Evolutionary conservation across 179 eudicot species (phyloP).

Genomic region (Beta corolliflora): DNA sequence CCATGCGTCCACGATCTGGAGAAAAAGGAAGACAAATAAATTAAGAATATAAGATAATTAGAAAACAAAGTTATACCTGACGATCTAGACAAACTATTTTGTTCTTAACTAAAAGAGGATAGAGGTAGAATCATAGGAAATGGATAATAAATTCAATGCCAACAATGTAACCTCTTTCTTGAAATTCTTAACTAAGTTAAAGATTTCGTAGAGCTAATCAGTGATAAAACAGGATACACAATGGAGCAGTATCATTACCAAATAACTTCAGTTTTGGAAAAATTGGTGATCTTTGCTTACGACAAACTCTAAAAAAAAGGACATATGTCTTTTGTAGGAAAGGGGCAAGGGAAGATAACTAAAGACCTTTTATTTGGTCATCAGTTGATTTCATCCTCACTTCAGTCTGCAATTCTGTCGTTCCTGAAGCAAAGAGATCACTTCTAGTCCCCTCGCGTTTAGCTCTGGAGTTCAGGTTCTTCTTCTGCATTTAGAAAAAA

Average conservation of each 20-base stretch:
- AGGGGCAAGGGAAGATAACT: background rate
- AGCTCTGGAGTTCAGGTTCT: slow-evolving; percentile 33
- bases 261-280: background rate
- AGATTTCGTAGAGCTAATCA: background rate
- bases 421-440: slow-evolving; percentile 28
- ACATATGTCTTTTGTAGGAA: background rate
- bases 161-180: background rate
- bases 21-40: slow-evolving; percentile 1
- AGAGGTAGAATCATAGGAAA: background rate
- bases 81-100: background rate
- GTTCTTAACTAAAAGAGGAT: background rate
- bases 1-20: slow-evolving; percentile 34
- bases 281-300: background rate
- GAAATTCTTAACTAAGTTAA: background rate
- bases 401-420: slow-evolving; percentile 31
- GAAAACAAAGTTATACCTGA: background rate
- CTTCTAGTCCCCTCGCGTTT: slow-evolving; percentile 33
- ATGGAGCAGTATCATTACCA: background rate
- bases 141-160: background rate
- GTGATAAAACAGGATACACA: background rate
- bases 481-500: slow-evolving; percentile 38
- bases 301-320: background rate
- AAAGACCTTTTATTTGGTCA: slow-evolving; percentile 34
- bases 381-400: slow-evolving; percentile 24
- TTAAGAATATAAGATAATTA: slow-evolving; percentile 9